phyloP scores from a whole-genome alignment of 192 early-diverging fungal species.

The Mortierella hygrophila region DNA sequence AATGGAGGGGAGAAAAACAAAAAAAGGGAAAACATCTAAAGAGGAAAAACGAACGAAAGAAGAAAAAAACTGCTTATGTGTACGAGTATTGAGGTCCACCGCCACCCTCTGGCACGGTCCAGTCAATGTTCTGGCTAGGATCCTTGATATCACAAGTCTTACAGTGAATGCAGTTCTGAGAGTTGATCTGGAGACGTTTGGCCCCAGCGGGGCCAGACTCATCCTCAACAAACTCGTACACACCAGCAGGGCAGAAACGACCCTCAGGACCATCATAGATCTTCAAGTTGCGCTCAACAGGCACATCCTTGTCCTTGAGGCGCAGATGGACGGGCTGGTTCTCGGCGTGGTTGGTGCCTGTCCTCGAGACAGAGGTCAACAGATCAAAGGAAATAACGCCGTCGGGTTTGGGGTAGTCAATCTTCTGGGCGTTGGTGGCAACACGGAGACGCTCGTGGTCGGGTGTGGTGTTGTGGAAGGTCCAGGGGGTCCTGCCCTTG shows the following conservation, averaged over 20 bases:
- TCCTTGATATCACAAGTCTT: constrained; percentile 99
- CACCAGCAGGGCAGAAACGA: constrained; percentile 97
- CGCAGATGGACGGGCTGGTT: constrained; percentile 96
- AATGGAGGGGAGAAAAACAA: background rate
- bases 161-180: constrained; percentile 99
- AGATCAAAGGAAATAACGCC: constrained; percentile 95
- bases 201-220: constrained; percentile 83
- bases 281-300: constrained; percentile 85
- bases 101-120: constrained; percentile 86
- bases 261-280: constrained; percentile 96
- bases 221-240: constrained; percentile 98
- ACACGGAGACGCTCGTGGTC: constrained; percentile 85
- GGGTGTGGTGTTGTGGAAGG: constrained; percentile 87
- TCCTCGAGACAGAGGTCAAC: constrained; percentile 92
- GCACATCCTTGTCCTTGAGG: constrained; percentile 79
- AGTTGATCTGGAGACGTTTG: constrained; percentile 97
- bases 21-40: background rate
- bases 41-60: constrained; percentile 4
- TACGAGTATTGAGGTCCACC: constrained; percentile 56
- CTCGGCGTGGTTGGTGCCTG: constrained; percentile 94
- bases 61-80: constrained; percentile 33
- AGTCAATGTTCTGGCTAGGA: constrained; percentile 98
- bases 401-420: constrained; percentile 98
- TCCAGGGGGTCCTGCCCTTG: constrained; percentile 94
- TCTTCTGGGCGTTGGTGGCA: constrained; percentile 77